Percentiles rank a stretch among this genome's conserved stretches.
Evolutionary conservation across 2,329 filamentous ascomycete species (phyloP).

Genomic region (Cladosporium velox): DNA sequence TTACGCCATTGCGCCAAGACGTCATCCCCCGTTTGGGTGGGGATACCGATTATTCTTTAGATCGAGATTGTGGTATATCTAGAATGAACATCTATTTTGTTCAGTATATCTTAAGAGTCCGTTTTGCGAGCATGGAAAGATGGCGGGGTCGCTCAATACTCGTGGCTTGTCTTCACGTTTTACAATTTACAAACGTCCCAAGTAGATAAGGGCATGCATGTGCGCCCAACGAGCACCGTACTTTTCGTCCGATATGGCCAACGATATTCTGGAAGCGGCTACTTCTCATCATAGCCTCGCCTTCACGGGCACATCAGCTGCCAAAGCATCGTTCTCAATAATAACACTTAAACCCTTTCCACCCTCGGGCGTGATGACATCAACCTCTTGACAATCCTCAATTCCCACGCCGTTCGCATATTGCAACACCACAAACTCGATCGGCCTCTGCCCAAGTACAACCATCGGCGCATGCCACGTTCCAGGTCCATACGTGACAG

Average conservation of each 20-base stretch:
- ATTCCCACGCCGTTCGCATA: conserved; percentile 77
- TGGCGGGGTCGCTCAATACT: background rate
- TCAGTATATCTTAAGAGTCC: too few species aligned
- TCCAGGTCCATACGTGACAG: conserved; percentile 86
- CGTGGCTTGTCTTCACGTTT: background rate
- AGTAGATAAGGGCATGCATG: background rate
- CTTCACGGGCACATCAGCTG: conserved; percentile 22
- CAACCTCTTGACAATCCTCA: conserved; percentile 88
- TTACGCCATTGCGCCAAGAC: background rate
- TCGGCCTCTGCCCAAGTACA: conserved; percentile 67
- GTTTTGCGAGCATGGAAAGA: background rate
- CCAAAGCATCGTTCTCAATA: conserved; percentile 29
- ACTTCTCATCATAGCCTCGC: conserved; percentile 26
- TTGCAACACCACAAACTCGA: conserved; percentile 90
- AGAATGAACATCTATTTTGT: background rate
- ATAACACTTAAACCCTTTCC: conserved; percentile 31
- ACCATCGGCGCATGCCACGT: conserved; percentile 99
- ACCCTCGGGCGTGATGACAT: conserved; percentile 39
- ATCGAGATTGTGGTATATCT: background rate
- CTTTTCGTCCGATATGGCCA: background rate
- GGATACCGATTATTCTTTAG: background rate
- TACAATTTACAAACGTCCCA: background rate
- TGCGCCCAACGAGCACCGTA: background rate
- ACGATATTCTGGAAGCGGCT: background rate
- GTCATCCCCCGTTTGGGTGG: background rate